Conservation (phyloP, 805 yeast genomes). For the Myxozyma lipomycoides region DNA sequence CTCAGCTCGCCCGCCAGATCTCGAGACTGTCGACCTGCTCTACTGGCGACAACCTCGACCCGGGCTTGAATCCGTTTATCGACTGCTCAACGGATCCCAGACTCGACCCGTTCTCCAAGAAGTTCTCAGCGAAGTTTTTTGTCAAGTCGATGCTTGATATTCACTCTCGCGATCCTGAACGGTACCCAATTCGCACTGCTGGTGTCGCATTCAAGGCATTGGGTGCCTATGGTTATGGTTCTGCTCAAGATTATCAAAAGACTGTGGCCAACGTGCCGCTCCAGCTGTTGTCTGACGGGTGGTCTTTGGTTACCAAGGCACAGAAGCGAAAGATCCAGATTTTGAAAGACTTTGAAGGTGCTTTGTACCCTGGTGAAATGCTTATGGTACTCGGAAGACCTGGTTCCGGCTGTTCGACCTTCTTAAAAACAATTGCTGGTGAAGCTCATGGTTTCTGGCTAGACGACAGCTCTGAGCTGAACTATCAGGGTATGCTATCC, state of each 20-base stretch:
- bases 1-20: conserved; percentile 27
- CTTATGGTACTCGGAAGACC: conserved; percentile 77
- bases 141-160: conserved; percentile 55
- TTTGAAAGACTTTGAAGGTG: conserved; percentile 52
- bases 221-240: conserved; percentile 60
- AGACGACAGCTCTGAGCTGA: conserved; percentile 44
- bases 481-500: conserved; percentile 39
- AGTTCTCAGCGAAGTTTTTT: conserved; percentile 61
- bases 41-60: neutral
- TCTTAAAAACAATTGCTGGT: conserved; percentile 53
- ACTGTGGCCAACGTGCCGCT: conserved; percentile 48
- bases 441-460: conserved; percentile 55
- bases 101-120: conserved; percentile 56
- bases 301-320: conserved; percentile 28
- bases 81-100: conserved; percentile 39
- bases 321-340: conserved; percentile 32
- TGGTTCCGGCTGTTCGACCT: conserved; percentile 62
- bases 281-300: conserved; percentile 36
- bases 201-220: conserved; percentile 59
- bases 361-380: conserved; percentile 59
- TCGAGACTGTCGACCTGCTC: conserved; percentile 19
- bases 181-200: conserved; percentile 56
- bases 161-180: conserved; percentile 53
- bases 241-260: conserved; percentile 63
- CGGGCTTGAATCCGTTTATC: conserved; percentile 21